Evolutionary conservation across 345 rosid species (phyloP), one percentile per base, ranked within the genome.

Genomic region (Garcia nutans): DNA sequence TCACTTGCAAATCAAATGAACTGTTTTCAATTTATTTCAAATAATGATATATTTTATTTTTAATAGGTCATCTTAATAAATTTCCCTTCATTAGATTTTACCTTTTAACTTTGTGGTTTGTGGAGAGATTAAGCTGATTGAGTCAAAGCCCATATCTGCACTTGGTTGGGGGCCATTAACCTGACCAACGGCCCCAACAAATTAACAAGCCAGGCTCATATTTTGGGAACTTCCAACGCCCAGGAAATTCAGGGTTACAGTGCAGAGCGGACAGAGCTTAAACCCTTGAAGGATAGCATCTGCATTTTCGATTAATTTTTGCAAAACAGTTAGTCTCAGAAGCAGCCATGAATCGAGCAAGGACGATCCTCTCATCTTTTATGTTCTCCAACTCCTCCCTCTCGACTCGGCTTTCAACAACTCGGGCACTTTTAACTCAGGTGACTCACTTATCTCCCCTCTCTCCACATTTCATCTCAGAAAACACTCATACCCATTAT

Each of bases 271-370:
- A 50, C 1, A 8, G 10, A 47, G 15, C 15, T 76, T 33, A 63
- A 79, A 77, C 87, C 82, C 81, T 78, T 42, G 64, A 37, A 54
- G 68, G 28, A 3, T 76, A 17, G n/a, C 19, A 5, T 50, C 10
- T 8, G 2, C 28, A 13, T 49, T 49, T 68, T 10, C 22, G 50
- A 47, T 28, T 58, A 41, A 5, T 41, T 56, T 45, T 24, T 24
- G 22, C 31, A 4, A 17, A 65, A 42, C 15, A 9, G 23, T 19
- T 22, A 0, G 20, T n/a, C 19, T 60, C 62, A 10, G 49, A 59
- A 12, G 66, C 77, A 83, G 79, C 81, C 75, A 94, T 92, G 97
- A 82, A 90, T 71, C 90, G 90, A 68, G 87, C 92, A 50, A 87
- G 77, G 82, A 67, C 86, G 71, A 44, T 86, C 57, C 37, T 87